Evolutionary conservation across 2,329 filamentous ascomycete species (phyloP), one percentile per base, ranked within the genome.

Genomic region (Alternaria sp.): DNA sequence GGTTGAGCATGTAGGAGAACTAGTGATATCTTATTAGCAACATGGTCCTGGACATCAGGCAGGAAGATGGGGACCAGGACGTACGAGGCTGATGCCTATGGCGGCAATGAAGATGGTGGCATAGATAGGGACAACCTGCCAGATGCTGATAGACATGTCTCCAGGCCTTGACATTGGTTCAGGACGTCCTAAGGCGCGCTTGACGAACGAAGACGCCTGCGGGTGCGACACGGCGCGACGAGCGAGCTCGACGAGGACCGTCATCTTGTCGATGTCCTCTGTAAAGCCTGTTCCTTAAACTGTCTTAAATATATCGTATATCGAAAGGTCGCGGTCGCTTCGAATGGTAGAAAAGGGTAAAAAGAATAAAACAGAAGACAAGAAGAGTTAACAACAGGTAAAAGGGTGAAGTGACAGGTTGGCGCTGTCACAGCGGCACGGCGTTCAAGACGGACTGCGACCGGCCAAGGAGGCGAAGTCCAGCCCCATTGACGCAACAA

Each of bases 1-100:
- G 78, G 57, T 84, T 84, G 65, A 88, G 85, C 44, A 86, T 87
- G 78, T 91, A 91, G 12, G 75, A 73, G 28, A 78, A 56, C 76
- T 79, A 28, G 18, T n/a, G 5, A 11, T 14, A 1, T 18, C 3
- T 7, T 52, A 30, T 61, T 26, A 63, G 54, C 36, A 20, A 44
- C 16, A 38, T 24, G 24, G 34, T 39, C 11, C 26, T 43, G 18
- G 20, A 34, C 9, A 39, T 12, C 2, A 30, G 9, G 18, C 18
- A 24, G 44, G 14, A n/a, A 51, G 18, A 34, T 14, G 28, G 28
- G n/a, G 28, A 11, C 4, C 28, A 30, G 8, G 28, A 72, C 79
- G 55, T 74, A 82, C 80, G 51, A 81, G 75, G 62, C 73, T 73
- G 43, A 82, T 59, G 59, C 79, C 60, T 70, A 85, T 43, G 71